Conservation (phyloP, 2,329 filamentous ascomycete genomes). For the Aspergillus unguis region DNA sequence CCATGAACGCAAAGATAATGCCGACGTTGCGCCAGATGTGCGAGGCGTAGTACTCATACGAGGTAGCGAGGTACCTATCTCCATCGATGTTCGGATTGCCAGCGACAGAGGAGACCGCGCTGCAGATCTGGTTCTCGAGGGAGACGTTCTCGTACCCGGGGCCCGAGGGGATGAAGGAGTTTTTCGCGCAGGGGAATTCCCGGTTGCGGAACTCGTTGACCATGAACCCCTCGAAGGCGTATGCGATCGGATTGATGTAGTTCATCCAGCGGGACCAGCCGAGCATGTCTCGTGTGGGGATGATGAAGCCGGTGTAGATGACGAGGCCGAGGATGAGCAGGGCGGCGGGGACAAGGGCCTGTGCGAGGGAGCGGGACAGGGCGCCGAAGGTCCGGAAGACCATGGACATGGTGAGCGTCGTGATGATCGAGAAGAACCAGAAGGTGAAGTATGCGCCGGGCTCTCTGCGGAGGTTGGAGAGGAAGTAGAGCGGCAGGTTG, state of each 20-base stretch:
- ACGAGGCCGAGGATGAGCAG: slow-evolving; percentile 38
- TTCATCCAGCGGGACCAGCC: slow-evolving; percentile 77
- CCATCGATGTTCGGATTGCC: slow-evolving; percentile 55
- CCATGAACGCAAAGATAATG: slow-evolving; percentile 61
- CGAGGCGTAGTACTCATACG: slow-evolving; percentile 55
- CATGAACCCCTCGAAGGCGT: slow-evolving; percentile 77
- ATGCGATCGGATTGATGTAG: slow-evolving; percentile 73
- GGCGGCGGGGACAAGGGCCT: slow-evolving; percentile 53
- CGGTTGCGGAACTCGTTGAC: slow-evolving; percentile 74
- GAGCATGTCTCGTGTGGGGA: slow-evolving; percentile 57
- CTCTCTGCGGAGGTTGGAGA: slow-evolving; percentile 74
- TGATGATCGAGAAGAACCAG: slow-evolving; percentile 69
- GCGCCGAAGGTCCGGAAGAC: slow-evolving; percentile 69
- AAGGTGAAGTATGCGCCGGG: slow-evolving; percentile 81
- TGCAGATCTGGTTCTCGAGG: slow-evolving; percentile 42
- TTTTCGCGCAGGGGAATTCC: slow-evolving; percentile 51
- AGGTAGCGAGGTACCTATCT: slow-evolving; percentile 40
- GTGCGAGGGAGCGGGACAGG: slow-evolving; percentile 62
- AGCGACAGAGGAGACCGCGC: slow-evolving; percentile 22
- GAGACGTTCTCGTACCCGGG: slow-evolving; percentile 33
- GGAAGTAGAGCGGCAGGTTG: slow-evolving; percentile 80
- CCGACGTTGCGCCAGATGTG: slow-evolving; percentile 69
- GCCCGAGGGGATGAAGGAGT: slow-evolving; percentile 40
- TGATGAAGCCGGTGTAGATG: slow-evolving; percentile 3
- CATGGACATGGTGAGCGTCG: slow-evolving; percentile 78